A percentile compares a stretch with the other conserved stretches of the same genome.
These are phyloP conservation scores for Patellifolia procumbens DNA, from an alignment of 179 eudicot species.

Conservation along the genomic window DNA sequence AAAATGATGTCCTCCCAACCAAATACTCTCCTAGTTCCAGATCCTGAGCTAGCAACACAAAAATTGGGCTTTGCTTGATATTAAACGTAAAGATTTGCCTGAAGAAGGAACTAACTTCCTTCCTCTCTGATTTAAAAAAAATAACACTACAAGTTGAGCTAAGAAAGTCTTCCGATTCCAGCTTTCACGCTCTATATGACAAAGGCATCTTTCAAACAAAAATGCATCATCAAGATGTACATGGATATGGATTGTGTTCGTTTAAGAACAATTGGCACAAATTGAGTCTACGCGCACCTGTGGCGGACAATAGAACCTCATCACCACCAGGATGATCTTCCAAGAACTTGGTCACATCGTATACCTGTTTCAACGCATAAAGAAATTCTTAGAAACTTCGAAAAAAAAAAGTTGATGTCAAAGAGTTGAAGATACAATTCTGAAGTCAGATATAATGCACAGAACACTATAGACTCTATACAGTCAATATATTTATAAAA, in stretches of 20 bases:
- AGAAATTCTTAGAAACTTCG: not conserved
- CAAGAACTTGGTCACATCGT: slow-evolving; percentile 52
- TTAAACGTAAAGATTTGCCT: not conserved
- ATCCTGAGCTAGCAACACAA: not conserved
- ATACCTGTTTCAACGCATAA: slow-evolving; percentile 35
- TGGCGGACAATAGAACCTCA: slow-evolving; percentile 51
- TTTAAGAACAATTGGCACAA: not conserved
- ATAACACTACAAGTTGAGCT: not conserved
- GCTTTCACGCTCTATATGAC: too few relatives aligned
- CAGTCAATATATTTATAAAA: too few relatives aligned
- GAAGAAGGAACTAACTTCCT: not conserved
- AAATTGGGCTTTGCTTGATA: not conserved
- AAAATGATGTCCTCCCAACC: too few relatives aligned
- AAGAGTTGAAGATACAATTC: not conserved
- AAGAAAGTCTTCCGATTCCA: not conserved
- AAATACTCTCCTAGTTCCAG: too few relatives aligned
- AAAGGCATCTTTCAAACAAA: not conserved
- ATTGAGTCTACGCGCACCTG: slow-evolving; percentile 46
- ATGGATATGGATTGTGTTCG: not conserved
- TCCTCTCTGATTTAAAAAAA: not conserved
- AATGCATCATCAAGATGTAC: not conserved
- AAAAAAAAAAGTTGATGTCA: not conserved
- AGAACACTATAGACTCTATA: too few relatives aligned
- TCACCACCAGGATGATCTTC: slow-evolving; percentile 65
- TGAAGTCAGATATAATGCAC: not conserved